Conservation (phyloP, 805 yeast species). For the Candida nemodendra region DNA sequence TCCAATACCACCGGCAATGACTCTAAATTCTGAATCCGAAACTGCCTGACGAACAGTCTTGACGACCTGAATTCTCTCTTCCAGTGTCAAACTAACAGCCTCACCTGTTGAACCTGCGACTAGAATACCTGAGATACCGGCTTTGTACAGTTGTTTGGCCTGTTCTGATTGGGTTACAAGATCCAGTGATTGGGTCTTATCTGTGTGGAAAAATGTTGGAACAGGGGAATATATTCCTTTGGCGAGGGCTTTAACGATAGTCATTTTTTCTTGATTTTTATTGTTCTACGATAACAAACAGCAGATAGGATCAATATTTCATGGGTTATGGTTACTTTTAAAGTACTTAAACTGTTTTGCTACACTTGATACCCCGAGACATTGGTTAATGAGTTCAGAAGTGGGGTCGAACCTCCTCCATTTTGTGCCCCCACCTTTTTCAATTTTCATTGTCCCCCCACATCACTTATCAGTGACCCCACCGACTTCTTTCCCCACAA, state of each 20-base stretch:
- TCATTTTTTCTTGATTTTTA: constrained; percentile 3
- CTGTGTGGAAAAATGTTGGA: constrained; percentile 48
- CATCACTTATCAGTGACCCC: no score
- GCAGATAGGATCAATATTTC: neutral
- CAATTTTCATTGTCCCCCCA: no score
- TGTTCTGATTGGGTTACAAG: constrained; percentile 44
- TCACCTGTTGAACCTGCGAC: constrained; percentile 58
- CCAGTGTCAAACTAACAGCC: constrained; percentile 44
- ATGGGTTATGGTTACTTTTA: no score
- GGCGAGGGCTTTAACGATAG: constrained; percentile 5
- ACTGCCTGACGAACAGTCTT: constrained; percentile 37
- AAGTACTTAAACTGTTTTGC: no score
- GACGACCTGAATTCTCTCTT: constrained; percentile 40
- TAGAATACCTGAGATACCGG: constrained; percentile 48
- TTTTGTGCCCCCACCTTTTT: no score
- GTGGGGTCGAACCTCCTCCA: no score
- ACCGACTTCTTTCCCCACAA: no score
- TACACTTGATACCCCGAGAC: no score
- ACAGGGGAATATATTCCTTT: constrained; percentile 49
- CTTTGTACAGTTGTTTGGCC: constrained; percentile 40
- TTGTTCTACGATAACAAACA: neutral
- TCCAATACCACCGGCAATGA: constrained; percentile 49
- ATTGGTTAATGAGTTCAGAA: no score
- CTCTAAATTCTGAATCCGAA: constrained; percentile 34
- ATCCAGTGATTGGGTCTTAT: constrained; percentile 32